Evolutionary conservation across 2,329 filamentous ascomycete species (phyloP), one percentile per base, ranked within the genome.

Genomic region (Cordyceps cicadae): DNA sequence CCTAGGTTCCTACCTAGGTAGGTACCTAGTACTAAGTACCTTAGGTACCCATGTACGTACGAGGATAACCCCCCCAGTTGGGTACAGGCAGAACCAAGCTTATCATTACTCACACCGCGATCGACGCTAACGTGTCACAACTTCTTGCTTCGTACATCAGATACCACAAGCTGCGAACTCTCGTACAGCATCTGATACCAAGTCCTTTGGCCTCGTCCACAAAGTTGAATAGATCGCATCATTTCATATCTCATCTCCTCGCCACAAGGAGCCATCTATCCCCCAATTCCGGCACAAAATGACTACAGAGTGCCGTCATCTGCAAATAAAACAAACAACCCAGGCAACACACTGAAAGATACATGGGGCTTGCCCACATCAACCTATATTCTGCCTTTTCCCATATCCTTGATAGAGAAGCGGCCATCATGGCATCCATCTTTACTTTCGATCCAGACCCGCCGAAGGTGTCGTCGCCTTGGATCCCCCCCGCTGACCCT

Each of bases 371-470:
- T 39, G 5, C 19, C 2, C n/a, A 15, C 11, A 32, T 39, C 21
- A 6, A 9, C 0, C 24, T 21, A 19, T 41, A 34, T 5, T 5
- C 11, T 17, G 8, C 1, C 7, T 32, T 43, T 45, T 9, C 1
- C 41, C 24, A n/a, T n/a, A 15, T 9, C n/a, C n/a, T 21, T n/a
- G 12, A 24, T 43, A 34, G 19, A 15, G 19, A 5, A 3, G 11
- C 17, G 17, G 34, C 3, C 15, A 45, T 43, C 11, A 95, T 94
- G 90, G 93, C 94, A 62, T 97, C 93, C 14, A 90, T 99, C 66
- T 99, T 99, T 72, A 97, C 93, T 0, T 99, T 90, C 71, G 91
- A 97, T 64, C 87, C 90, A 2, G 88, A 96, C 65, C 90, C 92
- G 51, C 90, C 90, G 2, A 81, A 90, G 72, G 91, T 97, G 41